A percentile compares a stretch with the other conserved stretches of the same genome.
Conservation (phyloP, 768 basidiomycete species). For the Pulveroboletus sp. region DNA sequence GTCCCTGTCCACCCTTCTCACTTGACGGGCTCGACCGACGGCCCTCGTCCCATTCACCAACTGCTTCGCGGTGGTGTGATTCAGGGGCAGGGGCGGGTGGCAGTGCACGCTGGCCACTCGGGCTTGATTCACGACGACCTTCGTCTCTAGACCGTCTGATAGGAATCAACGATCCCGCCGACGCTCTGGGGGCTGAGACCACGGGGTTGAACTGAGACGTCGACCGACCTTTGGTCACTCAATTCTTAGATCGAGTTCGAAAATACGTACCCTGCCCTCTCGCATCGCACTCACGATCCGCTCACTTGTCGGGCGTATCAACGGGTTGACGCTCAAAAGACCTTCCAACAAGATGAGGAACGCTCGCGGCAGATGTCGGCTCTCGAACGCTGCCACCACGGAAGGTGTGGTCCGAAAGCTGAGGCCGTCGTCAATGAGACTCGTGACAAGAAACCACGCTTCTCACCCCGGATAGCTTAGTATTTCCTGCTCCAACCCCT, state of each 20-base stretch:
- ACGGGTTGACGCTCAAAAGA: slow-evolving; percentile 58
- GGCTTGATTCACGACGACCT: slow-evolving; percentile 10
- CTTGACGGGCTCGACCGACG: background rate
- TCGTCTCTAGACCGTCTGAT: slow-evolving; percentile 14
- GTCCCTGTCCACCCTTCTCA: slow-evolving; percentile 9
- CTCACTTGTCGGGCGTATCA: slow-evolving; percentile 65
- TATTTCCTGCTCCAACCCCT: slow-evolving; percentile 69
- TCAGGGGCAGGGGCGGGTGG: slow-evolving; percentile 12
- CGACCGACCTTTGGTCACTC: background rate
- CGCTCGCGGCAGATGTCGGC: slow-evolving; percentile 66
- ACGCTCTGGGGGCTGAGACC: background rate
- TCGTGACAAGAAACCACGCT: background rate
- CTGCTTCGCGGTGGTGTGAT: background rate
- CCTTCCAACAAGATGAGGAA: slow-evolving; percentile 70
- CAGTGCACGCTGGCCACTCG: slow-evolving; percentile 10
- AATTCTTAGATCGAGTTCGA: background rate
- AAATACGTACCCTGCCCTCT: slow-evolving; percentile 63
- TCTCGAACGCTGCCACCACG: slow-evolving; percentile 54
- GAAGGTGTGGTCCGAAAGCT: slow-evolving; percentile 51
- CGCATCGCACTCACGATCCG: slow-evolving; percentile 63
- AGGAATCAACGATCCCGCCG: slow-evolving; percentile 22
- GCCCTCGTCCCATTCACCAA: background rate
- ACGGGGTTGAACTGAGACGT: slow-evolving; percentile 29
- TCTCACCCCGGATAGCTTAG: slow-evolving; percentile 66
- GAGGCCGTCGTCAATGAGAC: slow-evolving; percentile 5